Evolutionary conservation across 2,329 filamentous ascomycete species (phyloP).

Genomic region (Fusarium sublunatum): DNA sequence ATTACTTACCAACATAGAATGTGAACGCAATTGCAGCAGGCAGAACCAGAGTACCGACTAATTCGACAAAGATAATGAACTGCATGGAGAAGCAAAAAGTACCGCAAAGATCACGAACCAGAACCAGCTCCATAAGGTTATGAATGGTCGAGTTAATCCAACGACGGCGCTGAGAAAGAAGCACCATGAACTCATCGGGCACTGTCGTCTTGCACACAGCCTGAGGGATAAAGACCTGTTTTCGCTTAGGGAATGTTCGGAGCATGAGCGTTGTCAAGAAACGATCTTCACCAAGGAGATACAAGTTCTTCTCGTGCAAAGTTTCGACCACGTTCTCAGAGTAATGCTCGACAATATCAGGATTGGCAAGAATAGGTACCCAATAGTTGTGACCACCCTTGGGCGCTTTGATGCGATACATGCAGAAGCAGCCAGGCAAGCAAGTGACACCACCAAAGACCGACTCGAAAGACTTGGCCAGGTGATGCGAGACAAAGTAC

Average conservation of each 20-base stretch:
- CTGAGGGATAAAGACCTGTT: slow-evolving; percentile 98
- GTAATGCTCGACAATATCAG: slow-evolving; percentile 98
- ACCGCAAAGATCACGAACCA: slow-evolving; percentile 95
- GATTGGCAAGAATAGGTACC: slow-evolving; percentile 98
- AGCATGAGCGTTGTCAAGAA: slow-evolving; percentile 98
- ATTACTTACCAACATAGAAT: slow-evolving; percentile 86
- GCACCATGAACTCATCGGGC: slow-evolving; percentile 89
- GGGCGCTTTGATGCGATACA: slow-evolving; percentile 99
- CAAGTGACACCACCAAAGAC: slow-evolving; percentile 99
- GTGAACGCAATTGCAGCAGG: slow-evolving; percentile 98
- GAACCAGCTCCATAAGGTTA: slow-evolving; percentile 96
- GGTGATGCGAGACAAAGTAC: slow-evolving; percentile 98
- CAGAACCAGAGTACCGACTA: slow-evolving; percentile 92
- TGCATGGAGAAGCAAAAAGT: slow-evolving; percentile 99
- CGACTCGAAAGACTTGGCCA: slow-evolving; percentile 96
- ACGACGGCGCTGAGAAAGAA: slow-evolving; percentile 92
- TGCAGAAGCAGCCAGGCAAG: slow-evolving; percentile 98
- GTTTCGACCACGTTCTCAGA: slow-evolving; percentile 99
- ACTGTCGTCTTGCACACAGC: slow-evolving; percentile 99
- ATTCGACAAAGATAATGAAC: slow-evolving; percentile 95
- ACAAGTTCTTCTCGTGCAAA: slow-evolving; percentile 95
- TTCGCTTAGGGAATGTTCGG: slow-evolving; percentile 97
- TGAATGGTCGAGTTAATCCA: slow-evolving; percentile 99
- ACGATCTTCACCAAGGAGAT: slow-evolving; percentile 92
- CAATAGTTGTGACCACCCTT: slow-evolving; percentile 99